Evolutionary conservation across 768 basidiomycete species (phyloP).

Genomic region (Daedaleopsis sinensis): DNA sequence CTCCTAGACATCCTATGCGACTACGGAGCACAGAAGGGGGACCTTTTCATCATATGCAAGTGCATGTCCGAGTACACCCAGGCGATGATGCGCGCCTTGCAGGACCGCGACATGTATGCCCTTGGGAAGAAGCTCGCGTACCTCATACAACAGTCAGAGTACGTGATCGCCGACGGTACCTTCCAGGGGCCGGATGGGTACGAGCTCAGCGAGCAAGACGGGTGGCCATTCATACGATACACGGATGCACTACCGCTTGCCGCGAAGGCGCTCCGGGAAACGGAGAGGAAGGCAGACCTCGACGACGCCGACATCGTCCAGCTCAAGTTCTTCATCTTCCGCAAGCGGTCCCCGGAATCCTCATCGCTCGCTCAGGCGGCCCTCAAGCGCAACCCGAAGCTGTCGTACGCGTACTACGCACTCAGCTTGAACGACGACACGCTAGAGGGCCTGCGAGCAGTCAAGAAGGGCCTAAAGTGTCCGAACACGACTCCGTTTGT

Average conservation of each 20-base stretch:
- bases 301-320: slow-evolving; percentile 68
- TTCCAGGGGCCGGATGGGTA: slow-evolving; percentile 48
- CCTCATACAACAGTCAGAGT: slow-evolving; percentile 60
- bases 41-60: slow-evolving; percentile 38
- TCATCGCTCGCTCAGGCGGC: slow-evolving; percentile 47
- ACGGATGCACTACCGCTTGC: slow-evolving; percentile 60
- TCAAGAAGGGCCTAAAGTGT: slow-evolving; percentile 69
- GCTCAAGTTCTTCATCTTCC: slow-evolving; percentile 59
- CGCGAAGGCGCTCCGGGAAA: slow-evolving; percentile 55
- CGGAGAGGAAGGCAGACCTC: slow-evolving; percentile 41
- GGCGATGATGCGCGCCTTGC: slow-evolving; percentile 53
- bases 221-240: slow-evolving; percentile 61
- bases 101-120: slow-evolving; percentile 50
- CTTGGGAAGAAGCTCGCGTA: slow-evolving; percentile 53
- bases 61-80: slow-evolving; percentile 48
- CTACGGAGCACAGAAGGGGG: slow-evolving; percentile 53
- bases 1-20: slow-evolving; percentile 47
- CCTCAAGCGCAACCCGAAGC: slow-evolving; percentile 56
- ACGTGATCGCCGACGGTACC: slow-evolving; percentile 57
- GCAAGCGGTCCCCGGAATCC: slow-evolving; percentile 50
- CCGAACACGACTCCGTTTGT: slow-evolving; percentile 57
- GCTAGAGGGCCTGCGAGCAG: slow-evolving; percentile 56
- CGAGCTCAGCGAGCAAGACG: slow-evolving; percentile 46
- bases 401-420: slow-evolving; percentile 68
- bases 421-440: slow-evolving; percentile 52